Evolutionary conservation across 768 basidiomycete genomes (phyloP).

Genomic region (Xerocomellus chrysenteron): DNA sequence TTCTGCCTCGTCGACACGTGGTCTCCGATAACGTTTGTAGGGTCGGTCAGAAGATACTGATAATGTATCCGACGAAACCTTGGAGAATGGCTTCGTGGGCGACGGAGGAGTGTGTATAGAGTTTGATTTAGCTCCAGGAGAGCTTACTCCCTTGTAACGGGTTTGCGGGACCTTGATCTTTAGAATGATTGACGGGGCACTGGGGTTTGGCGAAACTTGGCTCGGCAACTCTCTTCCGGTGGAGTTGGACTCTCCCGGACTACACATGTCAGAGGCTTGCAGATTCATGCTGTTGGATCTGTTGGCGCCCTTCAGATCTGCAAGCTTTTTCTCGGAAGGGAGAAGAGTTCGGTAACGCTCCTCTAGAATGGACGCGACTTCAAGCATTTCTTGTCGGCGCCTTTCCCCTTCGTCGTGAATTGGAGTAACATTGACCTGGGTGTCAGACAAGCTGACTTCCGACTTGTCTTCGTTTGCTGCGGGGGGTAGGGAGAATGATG

Average conservation of each 20-base stretch:
- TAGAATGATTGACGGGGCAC: conserved; percentile 29
- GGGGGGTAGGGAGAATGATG: conserved; percentile 48
- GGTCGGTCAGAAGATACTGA: conserved; percentile 30
- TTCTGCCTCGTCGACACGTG: conserved; percentile 21
- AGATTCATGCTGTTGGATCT: conserved; percentile 14
- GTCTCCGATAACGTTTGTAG: conserved; percentile 29
- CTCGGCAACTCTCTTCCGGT: conserved; percentile 5
- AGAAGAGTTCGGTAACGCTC: conserved; percentile 74
- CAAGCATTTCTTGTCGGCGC: conserved; percentile 71
- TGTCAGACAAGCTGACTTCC: conserved; percentile 32
- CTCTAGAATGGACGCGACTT: conserved; percentile 62
- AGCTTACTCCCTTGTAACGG: conserved; percentile 20
- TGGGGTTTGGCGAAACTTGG: conserved; percentile 18
- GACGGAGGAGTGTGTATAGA: conserved; percentile 12
- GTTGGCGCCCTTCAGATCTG: conserved; percentile 30
- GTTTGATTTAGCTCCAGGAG: conserved; percentile 18
- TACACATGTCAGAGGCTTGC: conserved; percentile 16
- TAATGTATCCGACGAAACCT: conserved; percentile 30
- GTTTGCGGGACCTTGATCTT: conserved; percentile 36
- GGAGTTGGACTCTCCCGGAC: conserved; percentile 15
- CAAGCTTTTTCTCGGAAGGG: conserved; percentile 56
- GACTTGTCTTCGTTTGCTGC: conserved; percentile 26
- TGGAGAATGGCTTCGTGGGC: conserved; percentile 29
- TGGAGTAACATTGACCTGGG: conserved; percentile 38
- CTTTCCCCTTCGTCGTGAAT: conserved; percentile 66